Conservation (phyloP, 345 rosid genomes). For the Brassica carinata region DNA sequence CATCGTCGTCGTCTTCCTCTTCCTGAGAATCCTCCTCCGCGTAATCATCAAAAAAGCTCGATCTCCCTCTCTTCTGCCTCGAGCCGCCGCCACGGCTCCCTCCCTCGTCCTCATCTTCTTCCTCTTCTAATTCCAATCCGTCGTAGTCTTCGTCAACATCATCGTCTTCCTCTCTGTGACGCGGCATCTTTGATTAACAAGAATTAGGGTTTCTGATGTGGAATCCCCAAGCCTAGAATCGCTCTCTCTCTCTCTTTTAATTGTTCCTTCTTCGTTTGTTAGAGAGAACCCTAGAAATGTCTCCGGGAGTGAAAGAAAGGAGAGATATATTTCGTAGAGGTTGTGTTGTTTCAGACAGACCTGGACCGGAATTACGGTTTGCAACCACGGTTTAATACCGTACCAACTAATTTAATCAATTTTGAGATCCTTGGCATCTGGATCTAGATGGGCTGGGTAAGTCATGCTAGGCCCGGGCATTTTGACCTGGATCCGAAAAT, state of each 20-base stretch:
- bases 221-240: neutral
- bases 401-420: neutral
- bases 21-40: constrained; percentile 90
- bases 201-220: constrained; percentile 21
- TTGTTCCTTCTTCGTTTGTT: neutral
- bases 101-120: constrained; percentile 54
- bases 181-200: constrained; percentile 43
- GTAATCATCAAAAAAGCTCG: constrained; percentile 75
- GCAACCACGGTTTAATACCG: neutral
- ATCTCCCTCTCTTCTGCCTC: constrained; percentile 69
- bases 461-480: too few species aligned
- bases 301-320: constrained; percentile 8
- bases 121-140: constrained; percentile 46
- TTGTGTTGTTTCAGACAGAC: constrained; percentile 9
- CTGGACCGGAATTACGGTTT: constrained; percentile 4
- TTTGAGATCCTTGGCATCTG: neutral
- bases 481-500: too few species aligned
- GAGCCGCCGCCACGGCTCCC: constrained; percentile 38
- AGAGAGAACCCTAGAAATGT: constrained; percentile 37
- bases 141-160: constrained; percentile 57
- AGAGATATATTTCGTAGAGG: neutral
- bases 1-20: constrained; percentile 65
- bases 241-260: neutral
- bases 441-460: neutral
- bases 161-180: constrained; percentile 54